Conservation (phyloP, 2,329 filamentous ascomycete genomes). For the Ophiostoma sp. region DNA sequence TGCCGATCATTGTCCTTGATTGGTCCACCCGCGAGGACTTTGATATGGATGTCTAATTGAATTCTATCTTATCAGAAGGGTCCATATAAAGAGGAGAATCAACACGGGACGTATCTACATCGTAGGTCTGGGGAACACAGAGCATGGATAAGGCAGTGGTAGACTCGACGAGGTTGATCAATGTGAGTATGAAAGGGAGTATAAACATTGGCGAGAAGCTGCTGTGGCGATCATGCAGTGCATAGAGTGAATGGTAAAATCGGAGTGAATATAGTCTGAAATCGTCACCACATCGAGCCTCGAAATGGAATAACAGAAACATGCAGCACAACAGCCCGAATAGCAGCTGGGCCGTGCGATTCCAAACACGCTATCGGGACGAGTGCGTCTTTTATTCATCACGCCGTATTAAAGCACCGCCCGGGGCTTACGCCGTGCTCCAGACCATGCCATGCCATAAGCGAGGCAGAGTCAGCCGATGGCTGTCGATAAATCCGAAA, state of each 20-base stretch:
- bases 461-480: background rate
- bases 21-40: slow-evolving; percentile 5
- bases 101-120: background rate
- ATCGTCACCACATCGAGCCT: background rate
- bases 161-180: no score
- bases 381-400: background rate
- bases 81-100: slow-evolving; percentile 14
- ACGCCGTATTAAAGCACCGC: slow-evolving; percentile 1
- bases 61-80: slow-evolving; percentile 10
- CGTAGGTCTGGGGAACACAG: background rate
- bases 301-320: background rate
- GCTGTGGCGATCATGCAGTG: background rate
- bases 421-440: slow-evolving; percentile 9
- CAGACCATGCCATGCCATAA: slow-evolving; percentile 10
- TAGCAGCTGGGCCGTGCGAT: background rate
- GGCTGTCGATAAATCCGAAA: background rate
- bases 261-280: background rate
- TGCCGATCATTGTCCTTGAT: background rate
- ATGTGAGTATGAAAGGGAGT: background rate
- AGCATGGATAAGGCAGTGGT: no score
- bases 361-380: background rate
- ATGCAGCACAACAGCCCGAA: background rate
- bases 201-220: background rate
- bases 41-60: slow-evolving; percentile 10
- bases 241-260: background rate